phyloP scores from a whole-genome alignment of 2,329 filamentous ascomycete species.

The Apiospora aurea region DNA sequence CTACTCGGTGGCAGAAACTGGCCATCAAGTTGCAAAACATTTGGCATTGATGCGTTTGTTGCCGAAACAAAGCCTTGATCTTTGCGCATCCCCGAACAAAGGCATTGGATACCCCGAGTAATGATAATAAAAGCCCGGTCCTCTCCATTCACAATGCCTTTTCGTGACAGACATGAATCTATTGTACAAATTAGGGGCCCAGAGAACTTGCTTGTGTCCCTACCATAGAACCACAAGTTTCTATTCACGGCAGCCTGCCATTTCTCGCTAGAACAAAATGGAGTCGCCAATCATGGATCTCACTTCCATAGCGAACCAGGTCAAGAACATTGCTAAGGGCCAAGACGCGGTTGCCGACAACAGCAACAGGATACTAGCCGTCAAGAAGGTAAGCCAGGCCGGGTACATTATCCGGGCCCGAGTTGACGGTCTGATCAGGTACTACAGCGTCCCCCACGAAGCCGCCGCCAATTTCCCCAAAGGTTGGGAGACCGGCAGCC shows the following conservation, averaged over 20 bases:
- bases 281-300: neutral
- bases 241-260: neutral
- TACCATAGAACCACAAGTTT: neutral
- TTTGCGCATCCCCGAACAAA: neutral
- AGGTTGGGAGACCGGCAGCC: neutral
- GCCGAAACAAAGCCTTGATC: neutral
- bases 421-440: slow-evolving; percentile 4
- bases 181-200: neutral
- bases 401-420: neutral
- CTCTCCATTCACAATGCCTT: neutral
- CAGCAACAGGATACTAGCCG: slow-evolving; percentile 23
- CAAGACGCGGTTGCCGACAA: neutral
- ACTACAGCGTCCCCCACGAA: neutral
- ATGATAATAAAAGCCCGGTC: neutral
- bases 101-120: neutral
- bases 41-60: neutral
- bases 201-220: neutral
- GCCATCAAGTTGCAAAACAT: neutral
- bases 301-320: neutral
- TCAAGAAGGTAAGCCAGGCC: neutral
- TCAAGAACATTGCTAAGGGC: neutral
- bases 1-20: neutral
- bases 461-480: neutral
- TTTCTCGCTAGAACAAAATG: no score
- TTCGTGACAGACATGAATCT: neutral